These are phyloP conservation scores for Tuber umbilicatum DNA, from an alignment of 495 filamentous ascomycete species.

Conservation along the genomic window DNA sequence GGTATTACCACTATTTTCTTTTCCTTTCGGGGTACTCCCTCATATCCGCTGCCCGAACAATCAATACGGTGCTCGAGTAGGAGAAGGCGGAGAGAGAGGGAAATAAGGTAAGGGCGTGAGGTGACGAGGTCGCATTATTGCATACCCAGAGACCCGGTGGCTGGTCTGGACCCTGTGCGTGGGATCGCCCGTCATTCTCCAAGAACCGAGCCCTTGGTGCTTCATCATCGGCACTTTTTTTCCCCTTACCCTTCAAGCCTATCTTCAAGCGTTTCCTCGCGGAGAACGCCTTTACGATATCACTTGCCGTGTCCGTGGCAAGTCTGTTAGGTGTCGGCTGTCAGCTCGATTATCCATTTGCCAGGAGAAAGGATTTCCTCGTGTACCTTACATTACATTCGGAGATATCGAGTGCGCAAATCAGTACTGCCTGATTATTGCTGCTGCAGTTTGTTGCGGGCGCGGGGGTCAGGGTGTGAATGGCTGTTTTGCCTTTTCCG, in stretches of 20 bases:
- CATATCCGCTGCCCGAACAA: not conserved
- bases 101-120: constrained; percentile 25
- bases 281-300: not conserved
- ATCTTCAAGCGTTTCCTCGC: not conserved
- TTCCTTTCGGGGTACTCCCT: not conserved
- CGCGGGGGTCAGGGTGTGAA: not conserved
- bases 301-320: not conserved
- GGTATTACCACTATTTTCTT: not conserved
- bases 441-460: not conserved
- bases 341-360: not conserved
- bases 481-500: not conserved
- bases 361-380: not conserved
- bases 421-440: not conserved
- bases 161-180: constrained; percentile 39
- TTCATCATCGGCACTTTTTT: constrained; percentile 29
- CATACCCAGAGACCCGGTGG: constrained; percentile 36
- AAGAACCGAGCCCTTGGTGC: constrained; percentile 36
- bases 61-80: not conserved
- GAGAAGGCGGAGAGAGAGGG: not conserved
- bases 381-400: not conserved
- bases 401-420: not conserved
- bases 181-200: constrained; percentile 31
- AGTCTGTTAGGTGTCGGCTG: not conserved
- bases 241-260: constrained; percentile 6
- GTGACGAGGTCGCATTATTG: constrained; percentile 26